Base-by-base conservation (phyloP, 2,329 filamentous ascomycete genomes). In the Dactylellina haptotyla region DNA sequence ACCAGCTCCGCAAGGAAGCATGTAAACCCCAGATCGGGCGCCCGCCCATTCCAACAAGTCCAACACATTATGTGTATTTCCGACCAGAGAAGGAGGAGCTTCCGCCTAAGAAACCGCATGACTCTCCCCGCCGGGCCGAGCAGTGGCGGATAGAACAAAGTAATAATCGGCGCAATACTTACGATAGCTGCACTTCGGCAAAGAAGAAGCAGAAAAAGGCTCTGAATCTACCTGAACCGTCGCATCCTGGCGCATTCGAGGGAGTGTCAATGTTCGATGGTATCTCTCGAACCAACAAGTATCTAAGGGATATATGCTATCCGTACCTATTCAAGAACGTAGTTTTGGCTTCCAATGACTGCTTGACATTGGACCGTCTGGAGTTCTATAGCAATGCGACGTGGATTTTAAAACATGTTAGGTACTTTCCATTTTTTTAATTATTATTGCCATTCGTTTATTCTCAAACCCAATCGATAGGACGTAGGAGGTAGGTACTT, bases 281-380 rank as follows among this genome's bases (percentile, higher is more conserved):
- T 8, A 46, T 72, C 20, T 72, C 67, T 12, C 46, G 67, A 9
- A 48, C 61, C 34, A 59, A 41, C 25, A 72, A 72, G 26, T 20
- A 50, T 23, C 16, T 72, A 9, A 45, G 67, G 26, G 59, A 72
- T 18, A 25, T 72, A 9, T 65, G 67, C 20, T 34, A 37, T 14
- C 67, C 67, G n/a, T 72, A 59, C 50, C n/a, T 72, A 12, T 72
- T 72, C 20, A 46, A n/a, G 6, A 72, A 65, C 30, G 59, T 65
- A 12, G 67, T 72, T 16, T 12, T 65, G 16, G 67, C 67, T 45
- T 65, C 67, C 6, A 50, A 65, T 34, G 67, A 72, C 41, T 72
- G 67, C 41, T 48, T 72, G 23, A 72, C 59, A 4, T 26, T 65
- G 5, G 67, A 65, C 41, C 45, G 67, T 26, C 34, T 72, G 26